phyloP scores from a whole-genome alignment of 345 rosid genomes.

The Lumnitzera littorea region DNA sequence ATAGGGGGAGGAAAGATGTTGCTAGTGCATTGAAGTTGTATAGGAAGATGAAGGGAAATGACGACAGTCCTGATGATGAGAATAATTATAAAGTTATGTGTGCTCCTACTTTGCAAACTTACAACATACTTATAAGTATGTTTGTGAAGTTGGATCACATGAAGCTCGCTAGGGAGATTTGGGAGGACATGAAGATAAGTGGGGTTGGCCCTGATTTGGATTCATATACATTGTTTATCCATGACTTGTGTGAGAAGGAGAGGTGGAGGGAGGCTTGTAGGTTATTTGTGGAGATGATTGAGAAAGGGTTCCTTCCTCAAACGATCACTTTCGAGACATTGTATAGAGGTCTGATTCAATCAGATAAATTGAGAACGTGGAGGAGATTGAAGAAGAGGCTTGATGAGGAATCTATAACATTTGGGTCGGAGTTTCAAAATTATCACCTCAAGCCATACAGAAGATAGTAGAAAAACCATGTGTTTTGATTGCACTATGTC shows the following conservation, averaged over 20 bases:
- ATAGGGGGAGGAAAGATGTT: conserved; percentile 65
- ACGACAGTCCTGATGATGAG: background rate
- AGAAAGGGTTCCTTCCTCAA: conserved; percentile 84
- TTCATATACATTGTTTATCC: conserved; percentile 65
- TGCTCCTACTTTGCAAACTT: conserved; percentile 39
- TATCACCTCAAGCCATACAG: conserved; percentile 49
- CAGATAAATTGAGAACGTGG: conserved; percentile 86
- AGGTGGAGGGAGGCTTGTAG: conserved; percentile 75
- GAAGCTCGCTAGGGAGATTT: conserved; percentile 50
- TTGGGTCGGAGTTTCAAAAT: conserved; percentile 62
- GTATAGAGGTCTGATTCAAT: conserved; percentile 71
- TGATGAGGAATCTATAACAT: conserved; percentile 63
- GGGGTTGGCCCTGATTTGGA: conserved; percentile 72
- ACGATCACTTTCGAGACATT: conserved; percentile 76
- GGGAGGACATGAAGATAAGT: conserved; percentile 59
- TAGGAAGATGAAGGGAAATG: conserved; percentile 56
- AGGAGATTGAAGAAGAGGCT: conserved; percentile 85
- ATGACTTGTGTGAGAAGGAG: conserved; percentile 54
- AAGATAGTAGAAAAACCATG: background rate
- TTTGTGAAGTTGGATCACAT: conserved; percentile 48
- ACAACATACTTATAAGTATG: conserved; percentile 58
- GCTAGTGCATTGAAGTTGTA: conserved; percentile 59
- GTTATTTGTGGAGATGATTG: conserved; percentile 84
- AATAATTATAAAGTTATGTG: conserved; percentile 13
- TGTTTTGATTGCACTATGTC: too few relatives aligned